Conservation (phyloP, 176 grass and related monocot species). For the Aegilops longissima region DNA sequence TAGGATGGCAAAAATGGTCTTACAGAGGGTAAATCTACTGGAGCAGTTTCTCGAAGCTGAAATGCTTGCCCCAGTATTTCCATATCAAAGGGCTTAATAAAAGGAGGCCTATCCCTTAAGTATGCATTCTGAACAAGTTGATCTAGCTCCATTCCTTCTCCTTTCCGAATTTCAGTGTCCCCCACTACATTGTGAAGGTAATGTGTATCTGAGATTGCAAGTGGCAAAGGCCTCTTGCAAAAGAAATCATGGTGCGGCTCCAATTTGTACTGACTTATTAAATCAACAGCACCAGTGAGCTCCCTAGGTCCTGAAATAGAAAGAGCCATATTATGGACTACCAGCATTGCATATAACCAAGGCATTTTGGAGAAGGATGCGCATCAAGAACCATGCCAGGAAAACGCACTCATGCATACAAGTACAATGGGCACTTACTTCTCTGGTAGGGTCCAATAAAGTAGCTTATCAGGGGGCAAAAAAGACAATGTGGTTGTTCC, state of each 20-base stretch:
- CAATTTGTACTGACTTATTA: constrained; percentile 88
- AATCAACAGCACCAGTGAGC: constrained; percentile 85
- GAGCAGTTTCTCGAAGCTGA: constrained; percentile 85
- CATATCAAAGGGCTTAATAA: constrained; percentile 79
- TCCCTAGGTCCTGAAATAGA: constrained; percentile 77
- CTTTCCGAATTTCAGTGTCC: constrained; percentile 91
- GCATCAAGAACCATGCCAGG: neutral
- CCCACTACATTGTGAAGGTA: constrained; percentile 93
- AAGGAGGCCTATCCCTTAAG: constrained; percentile 60
- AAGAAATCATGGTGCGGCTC: constrained; percentile 86
- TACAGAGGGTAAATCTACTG: constrained; percentile 88
- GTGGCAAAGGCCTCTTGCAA: constrained; percentile 77
- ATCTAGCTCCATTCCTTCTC: constrained; percentile 97
- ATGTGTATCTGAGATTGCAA: constrained; percentile 89
- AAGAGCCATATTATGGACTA: neutral
- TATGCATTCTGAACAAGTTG: constrained; percentile 80
- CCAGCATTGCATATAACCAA: neutral
- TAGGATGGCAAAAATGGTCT: constrained; percentile 38
- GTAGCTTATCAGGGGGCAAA: neutral
- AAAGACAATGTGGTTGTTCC: neutral
- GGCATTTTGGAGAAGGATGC: neutral
- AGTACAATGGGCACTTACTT: neutral
- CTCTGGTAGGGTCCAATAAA: neutral
- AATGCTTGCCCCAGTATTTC: constrained; percentile 79
- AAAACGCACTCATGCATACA: constrained; percentile 3